Percentiles rank a stretch among this genome's conserved stretches.
These are phyloP conservation scores for Apiotrichum brassicae DNA, from an alignment of 1,284 basidiomycete genomes.

Conservation along the genomic window DNA sequence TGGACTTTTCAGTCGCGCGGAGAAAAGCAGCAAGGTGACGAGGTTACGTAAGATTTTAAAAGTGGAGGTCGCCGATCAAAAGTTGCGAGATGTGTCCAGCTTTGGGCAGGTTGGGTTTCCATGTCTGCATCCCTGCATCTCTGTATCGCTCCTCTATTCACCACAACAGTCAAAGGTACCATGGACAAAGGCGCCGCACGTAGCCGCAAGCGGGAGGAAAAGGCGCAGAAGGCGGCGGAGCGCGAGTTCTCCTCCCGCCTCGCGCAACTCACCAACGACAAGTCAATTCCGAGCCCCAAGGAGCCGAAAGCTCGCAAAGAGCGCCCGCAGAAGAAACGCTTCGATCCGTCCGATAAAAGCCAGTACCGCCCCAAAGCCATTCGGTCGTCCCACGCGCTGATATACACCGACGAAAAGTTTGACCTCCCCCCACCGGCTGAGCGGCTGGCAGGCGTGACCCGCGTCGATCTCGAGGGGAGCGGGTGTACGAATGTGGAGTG, in stretches of 20 bases:
- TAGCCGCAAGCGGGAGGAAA: conserved; percentile 26
- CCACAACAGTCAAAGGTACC: not conserved
- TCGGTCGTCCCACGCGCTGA: conserved; percentile 30
- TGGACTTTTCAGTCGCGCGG: no score
- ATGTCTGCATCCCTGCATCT: not conserved
- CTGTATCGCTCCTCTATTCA: not conserved
- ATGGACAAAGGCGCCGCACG: conserved; percentile 45
- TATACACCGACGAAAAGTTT: conserved; percentile 31
- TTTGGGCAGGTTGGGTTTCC: no score
- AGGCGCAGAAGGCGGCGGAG: conserved; percentile 3
- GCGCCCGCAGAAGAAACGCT: conserved; percentile 2
- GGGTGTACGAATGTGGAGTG: conserved; percentile 32
- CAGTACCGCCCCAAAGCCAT: conserved; percentile 40
- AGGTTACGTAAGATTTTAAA: no score
- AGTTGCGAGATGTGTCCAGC: not conserved
- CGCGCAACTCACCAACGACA: not conserved
- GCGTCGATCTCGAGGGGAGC: conserved; percentile 38
- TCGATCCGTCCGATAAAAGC: conserved; percentile 3
- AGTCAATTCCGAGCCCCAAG: not conserved
- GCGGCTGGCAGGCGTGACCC: conserved; percentile 23
- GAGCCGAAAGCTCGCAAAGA: not conserved
- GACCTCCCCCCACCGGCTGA: conserved; percentile 29
- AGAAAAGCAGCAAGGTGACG: no score
- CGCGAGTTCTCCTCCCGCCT: not conserved
- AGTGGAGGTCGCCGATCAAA: no score